Evolutionary conservation across 768 basidiomycete species (phyloP), one percentile per base, ranked within the genome.

Genomic region (Mycena vitilis): DNA sequence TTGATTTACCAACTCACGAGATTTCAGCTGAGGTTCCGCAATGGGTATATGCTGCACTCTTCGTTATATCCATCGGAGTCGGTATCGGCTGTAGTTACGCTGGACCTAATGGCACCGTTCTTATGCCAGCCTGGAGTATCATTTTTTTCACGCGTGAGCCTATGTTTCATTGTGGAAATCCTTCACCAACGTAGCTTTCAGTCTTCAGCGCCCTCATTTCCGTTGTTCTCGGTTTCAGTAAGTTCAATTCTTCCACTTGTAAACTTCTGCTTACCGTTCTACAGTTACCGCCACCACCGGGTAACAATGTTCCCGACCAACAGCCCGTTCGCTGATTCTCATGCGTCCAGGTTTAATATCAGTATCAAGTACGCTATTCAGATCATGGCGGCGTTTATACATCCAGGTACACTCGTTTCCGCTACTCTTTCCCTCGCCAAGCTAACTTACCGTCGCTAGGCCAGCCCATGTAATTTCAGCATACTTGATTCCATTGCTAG

Each of bases 61-160:
- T 88, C 71, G 15, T 86, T 18, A 73, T 78, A 7, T 85, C 86
- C 1, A 71, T 88, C 30, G 83, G 69, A 12, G 75, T 88, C 12
- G 86, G 83, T 18, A 87, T 88, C 62, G 86, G 86, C 34, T 80
- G 80, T 65, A 78, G 79, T 56, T 83, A 83, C 69, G 76, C 79
- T 25, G 80, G 80, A 25, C 70, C 79, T 20, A 74, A 76, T 36
- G 80, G 81, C 5, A 74, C 76, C 6, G 83, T 85, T 20, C 82
- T 86, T 37, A 78, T 89, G 70, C 88, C 87, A 8, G 84, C 84
- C 53, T 89, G 86, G 87, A 85, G 83, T 67, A 77, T 88, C 64
- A 76, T 89, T 44, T 75, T 84, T 63, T 86, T 88, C 70, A 85
- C 85, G 11, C 75, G 84, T 81, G 52, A 67, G 70, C 30, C 15